Conservation (phyloP, 2,329 filamentous ascomycete genomes). For the Penicillium freii region DNA sequence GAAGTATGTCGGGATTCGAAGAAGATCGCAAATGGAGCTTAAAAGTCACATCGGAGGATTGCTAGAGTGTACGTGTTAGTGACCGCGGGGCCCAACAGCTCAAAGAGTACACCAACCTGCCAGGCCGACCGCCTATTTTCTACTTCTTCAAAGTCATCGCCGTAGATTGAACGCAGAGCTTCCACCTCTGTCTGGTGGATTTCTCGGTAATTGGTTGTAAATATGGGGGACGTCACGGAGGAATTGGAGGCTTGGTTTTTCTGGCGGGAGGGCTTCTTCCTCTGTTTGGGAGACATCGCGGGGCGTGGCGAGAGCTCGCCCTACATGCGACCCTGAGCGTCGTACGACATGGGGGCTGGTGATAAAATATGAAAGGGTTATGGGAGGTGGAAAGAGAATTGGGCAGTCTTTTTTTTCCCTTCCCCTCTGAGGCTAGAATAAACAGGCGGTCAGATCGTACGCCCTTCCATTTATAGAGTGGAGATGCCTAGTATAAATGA, state of each 20-base stretch:
- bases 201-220: slow-evolving; percentile 68
- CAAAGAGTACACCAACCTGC: slow-evolving; percentile 60
- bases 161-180: slow-evolving; percentile 82
- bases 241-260: slow-evolving; percentile 36
- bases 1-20: slow-evolving; percentile 67
- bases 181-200: slow-evolving; percentile 85
- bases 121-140: slow-evolving; percentile 70
- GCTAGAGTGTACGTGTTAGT: slow-evolving; percentile 46
- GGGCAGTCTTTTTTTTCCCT: slow-evolving; percentile 8
- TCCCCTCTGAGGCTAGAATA: slow-evolving; percentile 1
- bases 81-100: slow-evolving; percentile 5
- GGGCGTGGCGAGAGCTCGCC: slow-evolving; percentile 33
- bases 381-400: slow-evolving; percentile 4
- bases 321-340: slow-evolving; percentile 23
- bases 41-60: slow-evolving; percentile 75
- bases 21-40: slow-evolving; percentile 74
- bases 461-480: slow-evolving; percentile 18
- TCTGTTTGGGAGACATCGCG: slow-evolving; percentile 48
- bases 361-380: not conserved
- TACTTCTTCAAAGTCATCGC: slow-evolving; percentile 78
- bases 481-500: slow-evolving; percentile 9
- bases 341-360: slow-evolving; percentile 17
- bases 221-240: slow-evolving; percentile 32
- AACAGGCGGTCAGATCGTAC: slow-evolving; percentile 28
- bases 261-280: slow-evolving; percentile 39